phyloP scores from a whole-genome alignment of 257 asterid genomes.

The Nemophila menziesii region DNA sequence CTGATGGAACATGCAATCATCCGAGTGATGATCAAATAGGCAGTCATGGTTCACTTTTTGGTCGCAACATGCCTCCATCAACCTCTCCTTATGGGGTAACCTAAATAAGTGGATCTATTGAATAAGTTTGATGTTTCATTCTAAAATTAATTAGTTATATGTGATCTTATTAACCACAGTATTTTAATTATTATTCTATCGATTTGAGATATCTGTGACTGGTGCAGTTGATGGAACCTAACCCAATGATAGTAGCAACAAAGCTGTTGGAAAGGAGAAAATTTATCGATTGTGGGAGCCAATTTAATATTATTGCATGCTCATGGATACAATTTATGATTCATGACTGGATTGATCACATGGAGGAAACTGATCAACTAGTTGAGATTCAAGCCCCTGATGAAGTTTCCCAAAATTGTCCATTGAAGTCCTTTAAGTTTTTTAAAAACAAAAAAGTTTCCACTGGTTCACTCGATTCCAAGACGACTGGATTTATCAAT shows the following conservation, averaged over 20 bases:
- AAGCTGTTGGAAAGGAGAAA: slow-evolving; percentile 20
- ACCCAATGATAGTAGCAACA: slow-evolving; percentile 20
- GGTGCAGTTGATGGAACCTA: slow-evolving; percentile 20
- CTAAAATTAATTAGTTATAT: no score
- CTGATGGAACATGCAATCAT: slow-evolving; percentile 26
- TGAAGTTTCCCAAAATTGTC: slow-evolving; percentile 18
- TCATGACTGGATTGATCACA: slow-evolving; percentile 27
- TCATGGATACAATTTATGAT: slow-evolving; percentile 28
- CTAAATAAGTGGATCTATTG: no score
- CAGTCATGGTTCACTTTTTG: slow-evolving; percentile 18
- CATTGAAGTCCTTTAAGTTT: slow-evolving; percentile 23
- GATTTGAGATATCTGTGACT: background rate
- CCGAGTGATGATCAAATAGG: slow-evolving; percentile 22
- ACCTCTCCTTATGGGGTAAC: slow-evolving; percentile 15
- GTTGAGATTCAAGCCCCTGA: slow-evolving; percentile 15
- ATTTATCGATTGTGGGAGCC: slow-evolving; percentile 18
- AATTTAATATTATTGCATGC: slow-evolving; percentile 23
- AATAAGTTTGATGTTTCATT: no score
- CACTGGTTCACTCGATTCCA: slow-evolving; percentile 11
- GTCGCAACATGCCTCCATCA: slow-evolving; percentile 24
- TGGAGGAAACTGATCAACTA: slow-evolving; percentile 29
- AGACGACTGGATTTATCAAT: slow-evolving; percentile 19
- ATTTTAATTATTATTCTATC: background rate
- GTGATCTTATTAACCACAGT: no score
- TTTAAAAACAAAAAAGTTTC: slow-evolving; percentile 17